These are phyloP conservation scores for Babesia sp. DNA, from an alignment of 169 alveolate species.

Conservation along the genomic window DNA sequence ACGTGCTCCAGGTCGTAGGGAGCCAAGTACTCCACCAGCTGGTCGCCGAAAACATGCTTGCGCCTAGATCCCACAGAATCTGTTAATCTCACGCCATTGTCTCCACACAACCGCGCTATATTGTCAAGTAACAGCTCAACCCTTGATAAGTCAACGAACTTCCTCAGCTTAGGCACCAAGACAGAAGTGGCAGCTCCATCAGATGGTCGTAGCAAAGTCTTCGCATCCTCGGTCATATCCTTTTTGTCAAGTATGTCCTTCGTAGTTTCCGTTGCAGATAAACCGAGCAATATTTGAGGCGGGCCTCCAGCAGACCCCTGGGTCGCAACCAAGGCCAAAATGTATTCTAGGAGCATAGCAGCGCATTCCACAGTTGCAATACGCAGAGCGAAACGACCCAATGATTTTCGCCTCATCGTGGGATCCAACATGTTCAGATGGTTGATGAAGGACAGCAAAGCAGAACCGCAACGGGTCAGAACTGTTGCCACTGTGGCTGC, in stretches of 20 bases:
- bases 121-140: slow-evolving; percentile 30
- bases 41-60: slow-evolving; percentile 41
- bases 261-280: neutral
- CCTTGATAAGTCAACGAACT: slow-evolving; percentile 7
- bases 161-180: slow-evolving; percentile 31
- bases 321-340: slow-evolving; percentile 51
- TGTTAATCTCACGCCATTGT: slow-evolving; percentile 29
- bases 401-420: neutral
- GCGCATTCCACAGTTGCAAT: slow-evolving; percentile 53
- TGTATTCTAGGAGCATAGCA: slow-evolving; percentile 49
- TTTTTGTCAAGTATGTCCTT: neutral
- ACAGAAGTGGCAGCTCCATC: neutral
- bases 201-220: neutral
- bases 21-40: slow-evolving; percentile 30
- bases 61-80: slow-evolving; percentile 8
- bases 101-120: slow-evolving; percentile 41
- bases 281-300: neutral
- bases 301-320: neutral
- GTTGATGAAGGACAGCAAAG: slow-evolving; percentile 33
- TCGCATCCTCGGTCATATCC: neutral
- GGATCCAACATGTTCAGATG: slow-evolving; percentile 14
- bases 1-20: slow-evolving; percentile 60
- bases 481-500: slow-evolving; percentile 24
- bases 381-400: slow-evolving; percentile 44
- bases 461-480: slow-evolving; percentile 28